These are phyloP conservation scores for Extremus antarcticus DNA, from an alignment of 495 filamentous ascomycete species.

Conservation along the genomic window DNA sequence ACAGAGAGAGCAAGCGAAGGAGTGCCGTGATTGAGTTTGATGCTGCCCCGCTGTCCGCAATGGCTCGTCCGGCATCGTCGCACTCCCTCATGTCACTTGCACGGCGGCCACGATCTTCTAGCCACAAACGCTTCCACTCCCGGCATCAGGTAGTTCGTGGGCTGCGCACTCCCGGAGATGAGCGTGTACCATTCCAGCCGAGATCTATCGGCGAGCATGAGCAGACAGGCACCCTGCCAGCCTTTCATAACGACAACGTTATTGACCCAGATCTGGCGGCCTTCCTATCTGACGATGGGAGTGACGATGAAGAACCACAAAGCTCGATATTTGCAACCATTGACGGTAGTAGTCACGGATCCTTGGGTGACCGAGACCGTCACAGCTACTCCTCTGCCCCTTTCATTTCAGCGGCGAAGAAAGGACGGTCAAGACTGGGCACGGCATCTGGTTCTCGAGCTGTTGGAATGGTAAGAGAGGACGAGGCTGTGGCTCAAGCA, in stretches of 20 bases:
- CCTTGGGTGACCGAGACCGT: conserved; percentile 42
- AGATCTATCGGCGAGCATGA: conserved; percentile 52
- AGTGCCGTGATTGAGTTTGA: conserved; percentile 90
- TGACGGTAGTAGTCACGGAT: conserved; percentile 33
- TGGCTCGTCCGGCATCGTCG: conserved; percentile 76
- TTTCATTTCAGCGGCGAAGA: conserved; percentile 44
- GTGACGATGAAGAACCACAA: conserved; percentile 75
- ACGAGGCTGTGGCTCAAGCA: conserved; percentile 47
- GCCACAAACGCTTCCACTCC: conserved; percentile 75
- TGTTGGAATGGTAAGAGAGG: conserved; percentile 39
- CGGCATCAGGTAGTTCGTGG: conserved; percentile 64
- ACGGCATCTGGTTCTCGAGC: conserved; percentile 47
- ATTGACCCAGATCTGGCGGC: conserved; percentile 93
- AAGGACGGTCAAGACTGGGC: conserved; percentile 57
- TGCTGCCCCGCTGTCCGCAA: conserved; percentile 43
- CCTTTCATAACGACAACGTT: conserved; percentile 95
- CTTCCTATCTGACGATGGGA: conserved; percentile 89
- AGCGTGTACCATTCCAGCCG: conserved; percentile 83
- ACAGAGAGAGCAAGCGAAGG: conserved; percentile 67
- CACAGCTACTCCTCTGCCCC: conserved; percentile 36
- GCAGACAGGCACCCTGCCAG: conserved; percentile 59
- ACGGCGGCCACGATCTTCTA: conserved; percentile 58
- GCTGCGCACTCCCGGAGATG: conserved; percentile 50
- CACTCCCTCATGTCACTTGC: conserved; percentile 73
- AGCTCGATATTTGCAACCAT: conserved; percentile 75